A percentile compares a stretch with the other conserved stretches of the same genome.
These are phyloP conservation scores for Eucalyptus grandis DNA, from an alignment of 345 rosid genomes.

Conservation along the genomic window DNA sequence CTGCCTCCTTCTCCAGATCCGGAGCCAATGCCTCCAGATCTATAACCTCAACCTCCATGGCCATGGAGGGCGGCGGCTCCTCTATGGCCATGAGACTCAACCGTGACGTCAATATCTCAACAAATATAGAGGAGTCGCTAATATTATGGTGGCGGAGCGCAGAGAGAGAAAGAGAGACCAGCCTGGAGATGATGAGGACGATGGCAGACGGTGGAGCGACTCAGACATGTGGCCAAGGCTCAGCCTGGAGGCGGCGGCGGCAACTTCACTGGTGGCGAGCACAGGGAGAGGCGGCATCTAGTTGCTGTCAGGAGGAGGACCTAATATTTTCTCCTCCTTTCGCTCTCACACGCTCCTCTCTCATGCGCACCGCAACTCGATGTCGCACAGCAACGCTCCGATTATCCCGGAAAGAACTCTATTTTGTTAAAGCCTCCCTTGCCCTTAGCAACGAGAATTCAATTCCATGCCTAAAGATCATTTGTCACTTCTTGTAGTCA, in stretches of 20 bases:
- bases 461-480: no score
- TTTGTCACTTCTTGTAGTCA: no score
- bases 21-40: background rate
- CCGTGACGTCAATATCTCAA: background rate
- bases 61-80: no score
- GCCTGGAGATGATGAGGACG: background rate
- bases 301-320: no score
- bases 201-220: background rate
- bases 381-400: background rate
- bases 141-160: no score
- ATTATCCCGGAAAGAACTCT: background rate
- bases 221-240: background rate
- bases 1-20: no score
- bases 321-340: no score
- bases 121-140: background rate
- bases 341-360: no score
- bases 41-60: background rate
- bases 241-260: background rate
- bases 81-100: background rate
- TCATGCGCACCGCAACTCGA: background rate
- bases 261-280: background rate
- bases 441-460: no score
- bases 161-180: no score
- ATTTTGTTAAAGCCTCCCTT: background rate
- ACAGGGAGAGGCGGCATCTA: no score